Conservation (phyloP, 2,329 filamentous ascomycete genomes). For the Calonectria fujianensis region DNA sequence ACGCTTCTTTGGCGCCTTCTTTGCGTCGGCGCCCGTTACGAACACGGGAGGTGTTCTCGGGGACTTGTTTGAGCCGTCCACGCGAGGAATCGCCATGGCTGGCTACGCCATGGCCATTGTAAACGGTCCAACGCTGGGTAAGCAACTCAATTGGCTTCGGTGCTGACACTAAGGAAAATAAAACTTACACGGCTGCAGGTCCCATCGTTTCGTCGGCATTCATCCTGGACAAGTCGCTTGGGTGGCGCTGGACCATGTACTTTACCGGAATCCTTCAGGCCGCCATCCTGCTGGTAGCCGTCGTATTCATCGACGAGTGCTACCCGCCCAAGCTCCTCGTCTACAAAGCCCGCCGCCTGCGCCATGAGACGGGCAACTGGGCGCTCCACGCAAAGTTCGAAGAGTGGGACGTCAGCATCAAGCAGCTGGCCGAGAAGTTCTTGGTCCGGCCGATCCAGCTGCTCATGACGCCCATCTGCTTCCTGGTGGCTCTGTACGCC, state of each 20-base stretch:
- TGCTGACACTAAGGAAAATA: background rate
- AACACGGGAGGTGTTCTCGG: constrained; percentile 82
- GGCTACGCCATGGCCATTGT: constrained; percentile 81
- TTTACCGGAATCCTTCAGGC: constrained; percentile 78
- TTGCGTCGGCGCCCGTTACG: constrained; percentile 77
- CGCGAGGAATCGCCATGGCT: constrained; percentile 80
- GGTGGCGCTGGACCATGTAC: constrained; percentile 76
- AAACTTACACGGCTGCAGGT: constrained; percentile 54
- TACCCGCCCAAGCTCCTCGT: constrained; percentile 78
- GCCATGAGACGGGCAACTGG: constrained; percentile 80
- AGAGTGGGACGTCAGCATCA: constrained; percentile 80
- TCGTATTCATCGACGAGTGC: constrained; percentile 78
- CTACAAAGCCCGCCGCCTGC: constrained; percentile 75
- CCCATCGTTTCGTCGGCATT: constrained; percentile 69
- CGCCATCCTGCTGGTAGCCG: constrained; percentile 70
- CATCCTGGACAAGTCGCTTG: constrained; percentile 62
- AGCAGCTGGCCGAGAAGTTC: constrained; percentile 79
- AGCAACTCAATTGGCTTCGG: constrained; percentile 28
- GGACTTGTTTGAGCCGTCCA: constrained; percentile 77
- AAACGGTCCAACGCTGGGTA: constrained; percentile 74
- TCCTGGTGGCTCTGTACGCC: constrained; percentile 81
- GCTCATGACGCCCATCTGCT: constrained; percentile 81
- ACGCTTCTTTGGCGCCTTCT: constrained; percentile 79
- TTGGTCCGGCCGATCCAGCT: constrained; percentile 80
- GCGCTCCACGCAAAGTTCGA: constrained; percentile 80